Evolutionary conservation across 805 yeast genomes (phyloP).

Genomic region (Candida hungchunana): DNA sequence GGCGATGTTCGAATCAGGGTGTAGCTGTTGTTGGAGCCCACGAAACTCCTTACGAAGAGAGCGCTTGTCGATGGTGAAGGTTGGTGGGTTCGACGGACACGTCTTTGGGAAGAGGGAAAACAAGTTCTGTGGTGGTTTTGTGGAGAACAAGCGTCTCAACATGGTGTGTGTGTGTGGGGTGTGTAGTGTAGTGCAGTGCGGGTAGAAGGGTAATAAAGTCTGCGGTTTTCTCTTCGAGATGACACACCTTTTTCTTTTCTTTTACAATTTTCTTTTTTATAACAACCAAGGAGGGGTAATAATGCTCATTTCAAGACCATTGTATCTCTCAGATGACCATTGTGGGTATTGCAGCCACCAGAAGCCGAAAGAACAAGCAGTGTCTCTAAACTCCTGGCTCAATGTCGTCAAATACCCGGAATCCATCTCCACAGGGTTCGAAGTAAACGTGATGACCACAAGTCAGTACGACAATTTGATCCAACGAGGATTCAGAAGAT

Average conservation of each 20-base stretch:
- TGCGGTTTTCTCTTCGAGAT: no score
- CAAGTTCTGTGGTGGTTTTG: constrained; percentile 30
- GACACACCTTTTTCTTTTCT: no score
- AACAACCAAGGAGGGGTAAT: constrained; percentile 1
- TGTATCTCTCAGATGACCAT: constrained; percentile 38
- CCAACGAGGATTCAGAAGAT: constrained; percentile 73
- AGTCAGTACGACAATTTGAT: constrained; percentile 59
- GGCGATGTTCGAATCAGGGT: constrained; percentile 62
- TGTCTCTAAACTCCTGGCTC: constrained; percentile 36
- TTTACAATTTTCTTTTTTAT: background rate
- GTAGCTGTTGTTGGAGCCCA: constrained; percentile 63
- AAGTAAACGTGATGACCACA: constrained; percentile 42
- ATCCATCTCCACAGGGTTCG: constrained; percentile 33
- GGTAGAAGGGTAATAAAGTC: no score
- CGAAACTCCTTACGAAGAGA: constrained; percentile 72
- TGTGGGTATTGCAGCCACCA: constrained; percentile 72
- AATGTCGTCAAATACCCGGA: constrained; percentile 8
- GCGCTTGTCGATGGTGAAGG: constrained; percentile 56
- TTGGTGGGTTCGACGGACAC: constrained; percentile 65
- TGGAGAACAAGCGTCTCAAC: constrained; percentile 11
- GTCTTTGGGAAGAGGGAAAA: constrained; percentile 73
- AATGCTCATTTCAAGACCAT: constrained; percentile 41
- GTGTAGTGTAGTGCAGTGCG: no score
- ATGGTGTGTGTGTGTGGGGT: background rate
- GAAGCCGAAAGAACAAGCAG: constrained; percentile 27